Evolutionary conservation across 2,329 filamentous ascomycete species (phyloP), one percentile per base, ranked within the genome.

Genomic region (Penicillium digitatum): DNA sequence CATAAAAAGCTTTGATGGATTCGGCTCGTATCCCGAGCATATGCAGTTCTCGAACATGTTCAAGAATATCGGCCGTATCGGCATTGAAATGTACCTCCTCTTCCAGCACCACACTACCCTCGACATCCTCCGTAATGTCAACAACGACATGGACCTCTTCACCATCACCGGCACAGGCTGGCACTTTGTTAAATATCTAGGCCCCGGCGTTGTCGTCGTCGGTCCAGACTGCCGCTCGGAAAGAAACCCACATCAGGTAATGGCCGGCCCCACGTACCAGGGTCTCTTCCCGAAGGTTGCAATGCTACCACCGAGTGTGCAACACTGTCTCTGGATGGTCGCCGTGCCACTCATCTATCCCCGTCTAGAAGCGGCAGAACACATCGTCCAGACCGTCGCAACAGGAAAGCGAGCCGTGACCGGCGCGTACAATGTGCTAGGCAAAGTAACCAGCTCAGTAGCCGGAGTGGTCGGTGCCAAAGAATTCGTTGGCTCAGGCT

Each of bases 1-100:
- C n/a, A n/a, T 34, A 5, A 20, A 1, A 59, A 95, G 90, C 55
- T 99, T 99, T 65, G 94, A 99, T 69, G 94, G 94, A 26, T 99
- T 94, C 65, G 94, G 94, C 29, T 96, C 91, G 1, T 99, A 97
- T 67, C 94, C 94, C 0, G 91, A 96, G 59, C 95, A 97, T 71
- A 97, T 99, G 93, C 94, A 99, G 70, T 89, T 89, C 62, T 96
- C 91, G 18, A 88, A 95, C 61, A 91, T 97, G 77, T 97, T 99
- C 80, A 96, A 95, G 76, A 97, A 97, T 69, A 95, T 97, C 67
- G 94, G 94, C 24, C 86, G 94, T 35, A 87, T 99, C 58, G 94
- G 91, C 22, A 92, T 95, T 52, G 91, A 97, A 64, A 96, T 96
- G 92, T 99, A 97, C 70, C 81, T 99, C 34, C 82, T 99, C 8